Evolutionary conservation across 2,329 filamentous ascomycete species (phyloP), one percentile per base, ranked within the genome.

Genomic region (Botrytis byssoidea): DNA sequence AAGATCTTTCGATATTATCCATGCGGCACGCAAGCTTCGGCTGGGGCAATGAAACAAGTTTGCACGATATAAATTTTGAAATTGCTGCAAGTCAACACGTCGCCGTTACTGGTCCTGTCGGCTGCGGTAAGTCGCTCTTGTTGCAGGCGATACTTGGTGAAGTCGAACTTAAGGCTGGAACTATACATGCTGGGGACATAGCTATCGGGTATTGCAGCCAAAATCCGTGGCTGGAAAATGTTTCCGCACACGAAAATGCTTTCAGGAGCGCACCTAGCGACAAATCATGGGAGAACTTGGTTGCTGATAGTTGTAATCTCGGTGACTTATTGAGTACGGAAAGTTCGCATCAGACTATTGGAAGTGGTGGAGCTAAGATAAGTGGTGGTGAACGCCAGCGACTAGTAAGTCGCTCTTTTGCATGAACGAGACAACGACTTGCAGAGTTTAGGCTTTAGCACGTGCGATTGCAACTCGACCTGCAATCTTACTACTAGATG

Each of bases 171-270:
- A 71, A 73, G 8, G 67, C 78, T 65, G 79, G 78, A 1, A 77
- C 76, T 51, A 74, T 80, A 6, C 77, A 77, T 42, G 35, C 10
- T 42, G 25, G 35, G 29, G 35, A 25, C 14, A 20, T 63, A n/a
- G 83, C 9, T 83, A 82, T 61, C 12, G 59, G 59, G 0, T 86
- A 84, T 74, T 85, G 84, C 72, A 81, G 82, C 65, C 85, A 86
- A 72, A 79, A 78, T 0, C 82, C 84, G 0, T 86, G 84, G 83
- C 79, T 85, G 2, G 79, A 80, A 8, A 86, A 86, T 73, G 80
- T 76, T 3, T 82, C 82, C 0, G 78, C 85, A 5, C 35, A 3
- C 59, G 12, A n/a, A 61, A 61, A 61, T 40, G 22, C 35, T 14
- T 61, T 61, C 40, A 25, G 35, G 40, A 25, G 35, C 59, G 35